Base-by-base conservation (phyloP, 2,329 filamentous ascomycete genomes). In the Penicillium decumbens region DNA sequence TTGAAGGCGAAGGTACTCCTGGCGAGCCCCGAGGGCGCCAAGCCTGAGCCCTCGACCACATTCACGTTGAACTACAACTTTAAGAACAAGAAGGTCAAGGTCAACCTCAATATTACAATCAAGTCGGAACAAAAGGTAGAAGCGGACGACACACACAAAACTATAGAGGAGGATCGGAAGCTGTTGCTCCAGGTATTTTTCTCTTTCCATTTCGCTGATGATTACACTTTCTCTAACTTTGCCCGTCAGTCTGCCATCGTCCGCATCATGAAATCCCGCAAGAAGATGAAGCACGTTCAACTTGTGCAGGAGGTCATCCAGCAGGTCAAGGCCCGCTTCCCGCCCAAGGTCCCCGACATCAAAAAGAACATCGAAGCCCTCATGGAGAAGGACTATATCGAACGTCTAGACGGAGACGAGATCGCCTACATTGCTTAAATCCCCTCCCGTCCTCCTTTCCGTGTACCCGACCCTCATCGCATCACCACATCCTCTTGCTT, bases 281-380 rank as follows among this genome's bases (percentile, higher is more conserved):
- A 98, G 83, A 89, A 87, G 76, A 95, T 97, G 89, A 97, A 96
- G 82, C 92, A 98, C 74, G 84, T 86, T 54, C 87, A 93, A 66
- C 84, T 98, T 10, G 90, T 98, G 47, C 86, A 89, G 66, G 93
- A 98, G 74, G 95, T 91, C 23, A 97, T 98, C 70, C 87, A 85
- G 65, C 93, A 97, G 72, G 96, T 98, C 70, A 89, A 88, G 69
- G 85, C 84, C 37, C 88, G 93, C 35, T 98, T 98, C 72, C 84
- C 90, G 50, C 93, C 93, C 35, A 95, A 95, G 75, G 81, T 98
- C 27, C 79, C 83, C 13, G 93, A 98, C 62, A 98, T 98, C 81
- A 98, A 98, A 79, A 98, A 97, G 77, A 96, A 93, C 72, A 97
- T 98, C 69, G 93, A 98, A 73, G 95, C 95, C 57, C 80, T 98